Conservation (phyloP, 768 basidiomycete genomes). For the Boletus rubropictus region DNA sequence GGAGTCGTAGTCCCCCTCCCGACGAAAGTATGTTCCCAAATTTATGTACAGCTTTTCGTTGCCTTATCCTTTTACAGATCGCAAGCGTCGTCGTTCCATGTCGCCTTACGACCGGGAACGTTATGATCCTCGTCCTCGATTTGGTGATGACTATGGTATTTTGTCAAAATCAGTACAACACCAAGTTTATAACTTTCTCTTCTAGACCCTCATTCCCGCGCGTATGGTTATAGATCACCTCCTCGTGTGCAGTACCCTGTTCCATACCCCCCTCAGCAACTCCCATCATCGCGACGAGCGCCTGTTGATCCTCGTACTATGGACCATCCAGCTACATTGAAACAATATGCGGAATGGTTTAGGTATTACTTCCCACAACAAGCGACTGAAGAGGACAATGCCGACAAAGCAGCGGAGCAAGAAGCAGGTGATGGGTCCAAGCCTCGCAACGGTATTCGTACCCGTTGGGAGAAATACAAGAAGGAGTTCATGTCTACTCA, state of each 20-base stretch:
- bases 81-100: conserved; percentile 74
- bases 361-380: conserved; percentile 68
- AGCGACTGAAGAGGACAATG: conserved; percentile 75
- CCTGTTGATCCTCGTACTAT: conserved; percentile 78
- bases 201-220: conserved; percentile 60
- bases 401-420: conserved; percentile 79
- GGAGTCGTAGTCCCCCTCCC: conserved; percentile 69
- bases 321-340: conserved; percentile 74
- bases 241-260: conserved; percentile 48
- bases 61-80: conserved; percentile 34
- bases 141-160: conserved; percentile 78
- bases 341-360: conserved; percentile 88
- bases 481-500: conserved; percentile 83
- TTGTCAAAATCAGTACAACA: conserved; percentile 3
- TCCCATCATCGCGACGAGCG: conserved; percentile 49
- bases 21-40: conserved; percentile 54
- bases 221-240: conserved; percentile 58
- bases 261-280: conserved; percentile 36
- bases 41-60: background rate
- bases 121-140: conserved; percentile 78
- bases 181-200: conserved; percentile 8
- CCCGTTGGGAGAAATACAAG: conserved; percentile 90
- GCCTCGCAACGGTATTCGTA: conserved; percentile 77
- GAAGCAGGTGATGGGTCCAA: conserved; percentile 78
- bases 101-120: conserved; percentile 77